These are phyloP conservation scores for Flueggea neowawraea DNA, from an alignment of 441 rosid genomes.

Conservation along the genomic window DNA sequence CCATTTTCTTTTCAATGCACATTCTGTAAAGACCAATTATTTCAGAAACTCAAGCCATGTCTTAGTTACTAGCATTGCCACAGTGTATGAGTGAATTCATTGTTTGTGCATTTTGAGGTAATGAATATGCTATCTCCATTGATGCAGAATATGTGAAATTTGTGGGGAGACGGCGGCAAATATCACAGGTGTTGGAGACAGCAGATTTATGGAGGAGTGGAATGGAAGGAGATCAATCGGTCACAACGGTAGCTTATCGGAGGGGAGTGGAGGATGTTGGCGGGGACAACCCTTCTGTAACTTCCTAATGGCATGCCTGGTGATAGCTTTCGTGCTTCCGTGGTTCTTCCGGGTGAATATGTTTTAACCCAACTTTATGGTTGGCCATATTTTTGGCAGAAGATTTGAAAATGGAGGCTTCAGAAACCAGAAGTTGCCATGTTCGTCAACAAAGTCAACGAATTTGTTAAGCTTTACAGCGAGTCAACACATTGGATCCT, in stretches of 20 bases:
- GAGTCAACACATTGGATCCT: no score
- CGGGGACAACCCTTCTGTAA: conserved; percentile 66
- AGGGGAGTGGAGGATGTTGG: conserved; percentile 40
- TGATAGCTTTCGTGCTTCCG: conserved; percentile 63
- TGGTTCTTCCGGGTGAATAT: conserved; percentile 67
- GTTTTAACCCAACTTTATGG: conserved; percentile 22
- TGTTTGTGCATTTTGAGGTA: not conserved
- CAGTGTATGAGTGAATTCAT: not conserved
- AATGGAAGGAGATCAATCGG: conserved; percentile 27
- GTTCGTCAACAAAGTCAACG: no score
- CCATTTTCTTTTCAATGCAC: no score
- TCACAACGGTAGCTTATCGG: conserved; percentile 16
- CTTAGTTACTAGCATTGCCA: not conserved
- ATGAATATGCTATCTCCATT: not conserved
- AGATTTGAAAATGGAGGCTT: no score
- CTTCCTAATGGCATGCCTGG: conserved; percentile 66
- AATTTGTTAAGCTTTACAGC: no score
- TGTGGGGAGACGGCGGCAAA: conserved; percentile 56
- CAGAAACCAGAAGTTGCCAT: no score
- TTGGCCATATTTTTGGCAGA: no score
- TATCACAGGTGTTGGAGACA: conserved; percentile 39
- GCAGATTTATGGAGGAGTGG: conserved; percentile 51
- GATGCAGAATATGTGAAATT: conserved; percentile 57
- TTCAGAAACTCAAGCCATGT: no score
- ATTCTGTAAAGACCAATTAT: no score